Percentiles rank a stretch among this genome's conserved stretches.
Evolutionary conservation across 2,329 filamentous ascomycete genomes (phyloP).

Genomic region (Pseudogymnoascus sp.): DNA sequence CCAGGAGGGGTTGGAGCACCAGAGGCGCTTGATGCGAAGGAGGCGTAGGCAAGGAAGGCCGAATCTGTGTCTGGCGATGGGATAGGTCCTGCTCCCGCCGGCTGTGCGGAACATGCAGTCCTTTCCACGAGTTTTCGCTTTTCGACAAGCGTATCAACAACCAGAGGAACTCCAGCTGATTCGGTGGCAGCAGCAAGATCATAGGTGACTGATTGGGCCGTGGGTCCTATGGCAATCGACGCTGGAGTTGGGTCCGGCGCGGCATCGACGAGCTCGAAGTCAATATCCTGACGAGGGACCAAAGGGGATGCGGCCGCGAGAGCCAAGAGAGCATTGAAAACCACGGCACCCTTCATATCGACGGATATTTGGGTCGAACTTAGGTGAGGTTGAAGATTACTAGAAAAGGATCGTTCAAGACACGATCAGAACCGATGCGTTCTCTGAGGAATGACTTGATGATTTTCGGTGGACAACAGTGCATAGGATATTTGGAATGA

Average conservation of each 20-base stretch:
- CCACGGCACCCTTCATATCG: neutral
- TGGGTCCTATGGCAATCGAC: slow-evolving; percentile 26
- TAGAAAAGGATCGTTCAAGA: neutral
- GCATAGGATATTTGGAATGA: neutral
- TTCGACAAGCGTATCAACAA: neutral
- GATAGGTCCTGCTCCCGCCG: slow-evolving; percentile 26
- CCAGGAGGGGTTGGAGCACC: slow-evolving; percentile 27
- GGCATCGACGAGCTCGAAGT: slow-evolving; percentile 29
- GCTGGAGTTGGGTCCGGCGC: slow-evolving; percentile 26
- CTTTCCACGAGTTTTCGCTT: neutral
- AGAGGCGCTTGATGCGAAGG: slow-evolving; percentile 20
- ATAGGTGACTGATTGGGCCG: slow-evolving; percentile 24
- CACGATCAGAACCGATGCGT: neutral
- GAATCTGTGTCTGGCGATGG: slow-evolving; percentile 28
- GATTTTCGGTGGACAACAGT: neutral
- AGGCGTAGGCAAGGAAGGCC: slow-evolving; percentile 24
- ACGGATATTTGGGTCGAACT: neutral
- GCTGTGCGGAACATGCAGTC: neutral
- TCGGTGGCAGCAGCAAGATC: slow-evolving; percentile 25
- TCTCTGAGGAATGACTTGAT: neutral
- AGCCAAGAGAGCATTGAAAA: slow-evolving; percentile 11
- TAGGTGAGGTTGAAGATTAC: neutral
- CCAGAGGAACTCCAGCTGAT: slow-evolving; percentile 12
- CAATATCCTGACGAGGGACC: slow-evolving; percentile 26
- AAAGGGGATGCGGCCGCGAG: slow-evolving; percentile 21